Conservation (phyloP, 306 rosid species). For the Dryas octopetala region DNA sequence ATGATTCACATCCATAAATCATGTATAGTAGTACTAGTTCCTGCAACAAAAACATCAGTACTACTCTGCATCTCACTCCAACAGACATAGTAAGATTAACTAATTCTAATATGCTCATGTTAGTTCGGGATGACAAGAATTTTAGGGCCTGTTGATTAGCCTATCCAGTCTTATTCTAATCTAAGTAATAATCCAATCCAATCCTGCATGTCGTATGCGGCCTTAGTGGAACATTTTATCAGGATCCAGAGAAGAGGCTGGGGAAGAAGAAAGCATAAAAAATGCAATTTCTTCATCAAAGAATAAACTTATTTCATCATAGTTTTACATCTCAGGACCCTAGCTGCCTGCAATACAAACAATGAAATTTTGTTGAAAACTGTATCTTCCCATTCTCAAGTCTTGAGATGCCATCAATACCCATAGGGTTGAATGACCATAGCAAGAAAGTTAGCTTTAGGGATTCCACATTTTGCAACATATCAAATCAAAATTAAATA, state of each 20-base stretch:
- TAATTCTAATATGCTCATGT: no score
- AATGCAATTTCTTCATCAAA: no score
- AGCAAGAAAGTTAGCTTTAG: not conserved
- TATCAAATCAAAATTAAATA: not conserved
- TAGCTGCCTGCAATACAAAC: not conserved
- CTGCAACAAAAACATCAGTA: not conserved
- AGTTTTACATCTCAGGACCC: not conserved
- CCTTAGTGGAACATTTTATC: no score
- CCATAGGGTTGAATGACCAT: not conserved
- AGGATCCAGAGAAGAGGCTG: no score
- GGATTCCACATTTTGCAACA: not conserved
- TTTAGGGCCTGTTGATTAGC: no score
- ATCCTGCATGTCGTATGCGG: no score
- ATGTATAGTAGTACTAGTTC: constrained; percentile 3
- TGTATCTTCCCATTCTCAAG: not conserved
- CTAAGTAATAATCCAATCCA: no score
- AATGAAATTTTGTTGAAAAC: not conserved
- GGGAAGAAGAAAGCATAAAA: no score
- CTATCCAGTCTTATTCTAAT: no score
- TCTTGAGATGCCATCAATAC: not conserved
- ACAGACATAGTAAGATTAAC: not conserved
- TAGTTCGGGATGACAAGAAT: no score
- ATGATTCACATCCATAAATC: not conserved
- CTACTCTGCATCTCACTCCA: not conserved
- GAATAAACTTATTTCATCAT: not conserved